Base-by-base conservation (phyloP, 2,329 filamentous ascomycete genomes). In the Colletotrichum magnum region DNA sequence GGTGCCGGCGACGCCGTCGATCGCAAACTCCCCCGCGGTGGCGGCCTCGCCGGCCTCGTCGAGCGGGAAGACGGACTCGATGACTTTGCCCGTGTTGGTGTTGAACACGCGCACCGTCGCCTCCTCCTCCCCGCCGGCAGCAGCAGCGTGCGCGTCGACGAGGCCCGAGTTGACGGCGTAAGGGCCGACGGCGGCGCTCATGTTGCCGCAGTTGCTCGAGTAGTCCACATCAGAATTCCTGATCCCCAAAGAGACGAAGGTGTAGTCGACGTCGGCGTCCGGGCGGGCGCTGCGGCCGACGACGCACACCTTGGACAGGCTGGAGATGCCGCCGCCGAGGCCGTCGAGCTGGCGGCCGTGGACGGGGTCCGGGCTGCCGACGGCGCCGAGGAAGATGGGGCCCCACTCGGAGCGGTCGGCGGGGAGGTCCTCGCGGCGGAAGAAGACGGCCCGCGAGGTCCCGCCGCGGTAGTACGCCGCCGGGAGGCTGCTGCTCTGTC, bases 171-270 rank as follows among this genome's bases (percentile, higher is more conserved):
- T 87, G 13, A 90, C 81, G 2, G 89, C 89, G 74, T 88, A 90
- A 0, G 92, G 91, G 0, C 91, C 92, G 53, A 94, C 86, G 0
- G 89, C 86, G 48, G 87, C 85, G 6, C 84, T 88, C 90, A 94
- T 92, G 76, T 94, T 94, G n/a, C 92, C 92, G 75, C 92, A 94
- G 73, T 93, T 94, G 26, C 91, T 89, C 0, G 89, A 88, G 74
- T 88, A 86, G 74, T 94, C 92, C 2, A 94, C 84, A 39, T 82
- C 79, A 5, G 82, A 81, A 72, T 90, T 85, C 60, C 86, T 86
- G 62, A 94, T 86, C 3, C 91, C 91, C 6, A 94, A 82, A 47
- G 90, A 89, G 1, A 91, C 87, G 75, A 94, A 94, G 0, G 91
- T 94, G 75, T 91, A 94, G 68, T 93, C 89, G 13, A 93, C 83